Percentiles rank a stretch among this genome's conserved stretches.
phyloP scores from a whole-genome alignment of 2,329 filamentous ascomycete genomes.

The Hypoxylon sp. region DNA sequence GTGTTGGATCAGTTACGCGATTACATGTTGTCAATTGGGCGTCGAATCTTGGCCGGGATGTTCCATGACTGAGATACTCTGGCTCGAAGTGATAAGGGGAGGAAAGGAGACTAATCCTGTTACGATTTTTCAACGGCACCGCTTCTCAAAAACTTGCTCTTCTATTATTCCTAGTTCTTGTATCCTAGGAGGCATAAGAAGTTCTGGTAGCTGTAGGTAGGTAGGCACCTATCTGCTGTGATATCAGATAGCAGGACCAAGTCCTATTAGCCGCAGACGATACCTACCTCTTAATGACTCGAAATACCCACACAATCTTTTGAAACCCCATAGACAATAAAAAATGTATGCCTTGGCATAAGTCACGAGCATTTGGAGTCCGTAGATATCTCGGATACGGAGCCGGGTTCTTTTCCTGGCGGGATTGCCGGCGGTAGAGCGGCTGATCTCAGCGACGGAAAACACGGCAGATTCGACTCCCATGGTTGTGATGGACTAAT shows the following conservation, averaged over 20 bases:
- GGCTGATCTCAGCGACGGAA: constrained; percentile 26
- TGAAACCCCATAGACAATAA: neutral
- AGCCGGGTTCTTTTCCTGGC: constrained; percentile 6
- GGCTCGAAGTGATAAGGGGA: constrained; percentile 3
- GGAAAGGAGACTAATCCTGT: neutral
- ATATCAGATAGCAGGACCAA: constrained; percentile 8
- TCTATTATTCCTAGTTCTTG: neutral
- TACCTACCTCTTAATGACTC: neutral
- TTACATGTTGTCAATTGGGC: constrained; percentile 6
- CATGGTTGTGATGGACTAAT: neutral
- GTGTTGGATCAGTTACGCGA: neutral
- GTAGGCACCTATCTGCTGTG: neutral
- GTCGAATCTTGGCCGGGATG: constrained; percentile 2
- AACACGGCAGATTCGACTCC: constrained; percentile 3
- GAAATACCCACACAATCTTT: neutral
- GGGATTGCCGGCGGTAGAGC: constrained; percentile 12
- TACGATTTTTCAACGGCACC: neutral
- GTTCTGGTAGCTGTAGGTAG: neutral
- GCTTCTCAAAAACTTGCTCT: neutral
- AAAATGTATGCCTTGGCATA: constrained; percentile 3
- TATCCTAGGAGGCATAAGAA: neutral
- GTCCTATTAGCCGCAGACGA: constrained; percentile 8
- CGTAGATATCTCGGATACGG: constrained; percentile 1
- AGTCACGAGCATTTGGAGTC: neutral
- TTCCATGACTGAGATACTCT: constrained; percentile 6